Evolutionary conservation across 768 basidiomycete species (phyloP).

Genomic region (Coprinopsis cinerea): DNA sequence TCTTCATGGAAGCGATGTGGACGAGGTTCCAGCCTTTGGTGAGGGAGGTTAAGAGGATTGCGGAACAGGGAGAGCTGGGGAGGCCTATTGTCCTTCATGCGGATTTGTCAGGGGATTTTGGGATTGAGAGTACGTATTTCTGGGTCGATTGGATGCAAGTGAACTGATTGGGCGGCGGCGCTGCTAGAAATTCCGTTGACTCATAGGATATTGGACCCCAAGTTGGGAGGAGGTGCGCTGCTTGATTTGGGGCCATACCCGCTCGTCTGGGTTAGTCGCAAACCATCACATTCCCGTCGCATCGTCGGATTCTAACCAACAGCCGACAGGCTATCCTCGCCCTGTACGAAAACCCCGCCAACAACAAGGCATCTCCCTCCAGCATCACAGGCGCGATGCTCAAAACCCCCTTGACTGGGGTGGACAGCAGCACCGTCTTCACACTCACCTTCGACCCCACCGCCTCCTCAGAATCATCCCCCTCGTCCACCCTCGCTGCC

Average conservation of each 20-base stretch:
- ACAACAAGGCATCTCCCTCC: constrained; percentile 52
- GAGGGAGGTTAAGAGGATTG: constrained; percentile 56
- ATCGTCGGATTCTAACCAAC: background rate
- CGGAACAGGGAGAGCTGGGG: constrained; percentile 60
- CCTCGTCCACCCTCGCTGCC: constrained; percentile 42
- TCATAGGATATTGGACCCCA: constrained; percentile 74
- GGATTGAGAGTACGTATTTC: constrained; percentile 49
- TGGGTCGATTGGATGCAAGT: background rate
- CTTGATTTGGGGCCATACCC: constrained; percentile 89
- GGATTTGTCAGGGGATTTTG: constrained; percentile 69
- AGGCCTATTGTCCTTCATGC: constrained; percentile 63
- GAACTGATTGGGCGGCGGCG: background rate
- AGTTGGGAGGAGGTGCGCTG: constrained; percentile 75
- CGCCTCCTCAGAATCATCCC: constrained; percentile 15
- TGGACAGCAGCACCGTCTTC: constrained; percentile 75
- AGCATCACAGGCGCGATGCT: constrained; percentile 65
- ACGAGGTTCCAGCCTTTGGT: constrained; percentile 75
- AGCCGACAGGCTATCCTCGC: constrained; percentile 59
- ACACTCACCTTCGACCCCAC: constrained; percentile 58
- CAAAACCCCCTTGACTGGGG: constrained; percentile 70
- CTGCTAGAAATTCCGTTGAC: constrained; percentile 61
- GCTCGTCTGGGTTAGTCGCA: constrained; percentile 58
- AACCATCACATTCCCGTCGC: background rate
- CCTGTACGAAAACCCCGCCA: constrained; percentile 75
- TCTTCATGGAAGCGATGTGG: constrained; percentile 93